Base-by-base conservation (phyloP, 305 asterid species). In the Fraxinus latifolia region DNA sequence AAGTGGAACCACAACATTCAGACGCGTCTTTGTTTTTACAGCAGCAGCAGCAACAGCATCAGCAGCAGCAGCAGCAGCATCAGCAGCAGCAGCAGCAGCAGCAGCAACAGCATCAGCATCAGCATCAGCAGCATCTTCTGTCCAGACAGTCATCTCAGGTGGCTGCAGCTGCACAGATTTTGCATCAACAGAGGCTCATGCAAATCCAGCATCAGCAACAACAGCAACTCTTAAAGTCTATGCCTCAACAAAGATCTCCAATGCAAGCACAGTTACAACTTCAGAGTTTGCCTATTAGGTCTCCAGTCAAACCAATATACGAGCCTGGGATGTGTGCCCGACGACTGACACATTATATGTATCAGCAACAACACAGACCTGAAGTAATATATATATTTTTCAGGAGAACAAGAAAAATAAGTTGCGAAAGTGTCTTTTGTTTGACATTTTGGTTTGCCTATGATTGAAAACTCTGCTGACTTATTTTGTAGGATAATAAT, bases 181-280 rank as follows among this genome's bases (percentile, higher is more conserved):
- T 76, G 47, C 47, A 68, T n/a, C 81, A 23, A 17, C 76, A 62
- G 76, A 81, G 74, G 44, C 37, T 47, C 37, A 12, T 8, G 11
- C 37, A 6, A 19, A 14, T 31, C 33, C 9, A 44, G 68, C 27
- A 6, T 17, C 77, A 47, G n/a, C 73, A 80, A 33, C 83, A 47
- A 36, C 72, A 81, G 77, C 72, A 27, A 62, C 50, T 37, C 77
- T 42, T 62, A 67, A 37, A 67, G 14, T 19, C 32, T 17, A 74
- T 90, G 79, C 97, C 99, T 82, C 98, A 93, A 75, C 99, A 94
- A 82, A 92, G 95, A 79, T 82, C 92, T 44, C 89, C 90, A 2
- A 74, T 90, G 5, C 97, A 88, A 74, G 88, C 87, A n/a, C 98
- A 92, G 84, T 91, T 90, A 82, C 98, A 86, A 84, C 79, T 83